phyloP scores from a whole-genome alignment of 2,329 filamentous ascomycete species.

The Fulvia fulva region DNA sequence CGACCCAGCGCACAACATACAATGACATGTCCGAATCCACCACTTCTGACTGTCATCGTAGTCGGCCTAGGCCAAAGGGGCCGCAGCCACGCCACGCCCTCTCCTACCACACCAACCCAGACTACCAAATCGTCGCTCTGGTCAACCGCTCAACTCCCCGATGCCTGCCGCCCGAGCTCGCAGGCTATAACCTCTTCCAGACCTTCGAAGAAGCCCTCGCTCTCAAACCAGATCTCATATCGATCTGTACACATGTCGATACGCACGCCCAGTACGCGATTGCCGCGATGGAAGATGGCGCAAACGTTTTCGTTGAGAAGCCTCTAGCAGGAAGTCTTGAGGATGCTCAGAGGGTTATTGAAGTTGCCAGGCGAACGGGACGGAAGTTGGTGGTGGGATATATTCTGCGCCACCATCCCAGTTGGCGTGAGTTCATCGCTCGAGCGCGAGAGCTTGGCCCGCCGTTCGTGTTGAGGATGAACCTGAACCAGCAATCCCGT shows the following conservation, averaged over 20 bases:
- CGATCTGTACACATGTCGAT: slow-evolving; percentile 1
- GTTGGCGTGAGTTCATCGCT: background rate
- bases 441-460: background rate
- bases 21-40: too few species aligned
- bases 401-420: slow-evolving; percentile 5
- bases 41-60: slow-evolving; percentile 1
- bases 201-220: background rate
- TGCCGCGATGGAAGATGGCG: background rate
- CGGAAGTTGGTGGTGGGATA: background rate
- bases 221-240: background rate
- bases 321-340: background rate
- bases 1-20: too few species aligned
- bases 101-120: background rate
- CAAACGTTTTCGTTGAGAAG: slow-evolving; percentile 2
- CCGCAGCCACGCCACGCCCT: slow-evolving; percentile 3
- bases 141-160: background rate
- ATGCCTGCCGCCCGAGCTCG: background rate
- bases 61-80: slow-evolving; percentile 4
- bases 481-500: background rate
- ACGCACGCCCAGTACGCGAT: background rate
- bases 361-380: background rate
- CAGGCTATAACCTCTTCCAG: background rate
- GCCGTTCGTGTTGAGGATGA: slow-evolving; percentile 1
- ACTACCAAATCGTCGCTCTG: background rate
- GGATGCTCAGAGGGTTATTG: background rate